Conservation (phyloP, 2,329 filamentous ascomycete genomes). For the Pleomassaria siparia region DNA sequence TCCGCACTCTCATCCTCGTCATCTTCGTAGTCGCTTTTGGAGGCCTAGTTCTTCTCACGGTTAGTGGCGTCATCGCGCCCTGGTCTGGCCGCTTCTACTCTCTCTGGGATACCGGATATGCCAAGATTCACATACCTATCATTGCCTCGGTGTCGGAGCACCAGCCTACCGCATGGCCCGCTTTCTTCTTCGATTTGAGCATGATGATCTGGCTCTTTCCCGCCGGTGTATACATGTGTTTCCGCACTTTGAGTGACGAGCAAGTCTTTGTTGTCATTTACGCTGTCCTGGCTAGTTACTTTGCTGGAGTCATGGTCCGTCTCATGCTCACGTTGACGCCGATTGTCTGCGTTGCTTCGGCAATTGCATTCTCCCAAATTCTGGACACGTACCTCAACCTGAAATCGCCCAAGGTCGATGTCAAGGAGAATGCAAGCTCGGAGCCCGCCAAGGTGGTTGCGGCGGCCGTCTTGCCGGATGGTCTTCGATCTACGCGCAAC, state of each 20-base stretch:
- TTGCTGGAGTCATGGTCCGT: constrained; percentile 98
- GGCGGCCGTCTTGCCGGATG: constrained; percentile 54
- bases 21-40: constrained; percentile 73
- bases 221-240: constrained; percentile 96
- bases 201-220: constrained; percentile 99
- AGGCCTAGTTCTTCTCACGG: constrained; percentile 79
- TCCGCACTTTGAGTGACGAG: constrained; percentile 89
- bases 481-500: constrained; percentile 69
- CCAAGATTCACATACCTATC: constrained; percentile 98
- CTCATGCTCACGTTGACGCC: constrained; percentile 97
- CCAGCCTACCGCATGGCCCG: constrained; percentile 97
- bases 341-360: constrained; percentile 91
- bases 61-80: constrained; percentile 88
- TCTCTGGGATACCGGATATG: constrained; percentile 97
- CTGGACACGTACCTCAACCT: constrained; percentile 80
- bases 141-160: constrained; percentile 99
- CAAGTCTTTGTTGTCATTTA: constrained; percentile 98
- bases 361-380: constrained; percentile 82
- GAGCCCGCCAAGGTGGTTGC: constrained; percentile 44
- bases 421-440: constrained; percentile 48
- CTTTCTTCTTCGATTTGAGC: constrained; percentile 99
- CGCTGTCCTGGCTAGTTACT: constrained; percentile 94
- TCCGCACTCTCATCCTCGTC: constrained; percentile 72
- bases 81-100: constrained; percentile 99
- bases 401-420: constrained; percentile 59